Conservation (phyloP, 768 basidiomycete genomes). For the Suillus lakei region DNA sequence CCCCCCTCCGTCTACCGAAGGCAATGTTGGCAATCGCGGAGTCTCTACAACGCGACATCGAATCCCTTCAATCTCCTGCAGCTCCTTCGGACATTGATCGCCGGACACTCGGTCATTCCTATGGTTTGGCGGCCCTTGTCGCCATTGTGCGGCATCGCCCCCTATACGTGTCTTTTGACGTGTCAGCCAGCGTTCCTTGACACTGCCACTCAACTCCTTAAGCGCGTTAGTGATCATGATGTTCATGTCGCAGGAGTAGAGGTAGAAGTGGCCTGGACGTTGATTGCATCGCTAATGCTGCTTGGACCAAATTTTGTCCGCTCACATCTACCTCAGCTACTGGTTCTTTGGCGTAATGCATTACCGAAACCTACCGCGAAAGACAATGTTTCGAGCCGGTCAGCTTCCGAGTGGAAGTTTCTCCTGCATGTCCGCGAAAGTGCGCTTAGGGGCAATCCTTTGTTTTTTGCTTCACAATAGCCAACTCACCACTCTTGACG, state of each 20-base stretch:
- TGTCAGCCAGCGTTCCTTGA: constrained; percentile 90
- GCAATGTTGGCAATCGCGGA: constrained; percentile 79
- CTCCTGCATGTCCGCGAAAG: constrained; percentile 89
- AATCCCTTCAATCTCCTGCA: constrained; percentile 70
- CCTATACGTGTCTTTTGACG: constrained; percentile 93
- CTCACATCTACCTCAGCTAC: constrained; percentile 88
- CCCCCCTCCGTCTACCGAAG: constrained; percentile 83
- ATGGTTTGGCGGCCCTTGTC: constrained; percentile 87
- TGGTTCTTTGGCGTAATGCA: constrained; percentile 97
- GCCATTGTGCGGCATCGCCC: constrained; percentile 86
- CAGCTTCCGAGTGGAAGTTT: constrained; percentile 86
- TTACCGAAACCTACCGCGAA: constrained; percentile 94
- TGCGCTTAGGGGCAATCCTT: constrained; percentile 85
- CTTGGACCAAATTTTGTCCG: constrained; percentile 94
- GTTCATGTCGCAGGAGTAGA: constrained; percentile 81
- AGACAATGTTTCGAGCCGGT: constrained; percentile 69
- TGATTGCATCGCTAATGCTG: constrained; percentile 88
- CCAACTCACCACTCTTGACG: constrained; percentile 85
- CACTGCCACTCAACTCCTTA: constrained; percentile 87
- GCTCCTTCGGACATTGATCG: constrained; percentile 71
- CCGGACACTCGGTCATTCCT: constrained; percentile 85
- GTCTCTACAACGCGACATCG: constrained; percentile 82
- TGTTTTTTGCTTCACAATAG: constrained; percentile 87
- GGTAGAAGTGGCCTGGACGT: constrained; percentile 93
- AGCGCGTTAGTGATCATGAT: constrained; percentile 90